Conservation (phyloP, 768 basidiomycete species). For the Trametes meyenii region DNA sequence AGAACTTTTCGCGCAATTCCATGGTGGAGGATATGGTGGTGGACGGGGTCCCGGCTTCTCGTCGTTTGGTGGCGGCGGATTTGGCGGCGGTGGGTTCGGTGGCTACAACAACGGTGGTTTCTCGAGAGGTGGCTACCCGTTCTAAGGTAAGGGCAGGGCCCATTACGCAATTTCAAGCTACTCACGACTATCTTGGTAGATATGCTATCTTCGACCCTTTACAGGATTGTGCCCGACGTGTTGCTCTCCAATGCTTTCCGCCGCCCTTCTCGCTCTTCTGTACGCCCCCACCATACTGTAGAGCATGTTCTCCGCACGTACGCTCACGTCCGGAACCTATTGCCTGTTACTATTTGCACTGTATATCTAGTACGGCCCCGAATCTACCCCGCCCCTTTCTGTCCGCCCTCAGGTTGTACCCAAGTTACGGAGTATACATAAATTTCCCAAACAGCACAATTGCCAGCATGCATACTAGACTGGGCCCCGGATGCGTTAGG, state of each 20-base stretch:
- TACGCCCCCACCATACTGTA: constrained; percentile 13
- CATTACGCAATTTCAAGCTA: not conserved
- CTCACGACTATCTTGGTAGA: too few relatives aligned
- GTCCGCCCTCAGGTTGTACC: too few relatives aligned
- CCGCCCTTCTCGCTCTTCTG: not conserved
- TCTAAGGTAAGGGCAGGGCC: not conserved
- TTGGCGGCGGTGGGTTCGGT: constrained; percentile 12
- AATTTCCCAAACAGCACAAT: too few relatives aligned
- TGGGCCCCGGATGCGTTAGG: too few relatives aligned
- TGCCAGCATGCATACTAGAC: not conserved
- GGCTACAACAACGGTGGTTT: not conserved
- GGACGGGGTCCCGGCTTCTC: constrained; percentile 34
- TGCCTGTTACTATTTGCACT: constrained; percentile 11
- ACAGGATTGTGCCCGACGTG: not conserved
- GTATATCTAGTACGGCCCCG: constrained; percentile 17
- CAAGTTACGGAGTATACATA: too few relatives aligned
- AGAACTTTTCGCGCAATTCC: constrained; percentile 67
- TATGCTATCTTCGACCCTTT: not conserved
- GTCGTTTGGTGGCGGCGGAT: constrained; percentile 24
- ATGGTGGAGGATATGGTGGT: constrained; percentile 40
- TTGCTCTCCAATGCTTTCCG: not conserved
- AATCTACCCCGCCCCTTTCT: not conserved
- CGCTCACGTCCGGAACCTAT: not conserved
- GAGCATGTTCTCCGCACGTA: constrained; percentile 12
- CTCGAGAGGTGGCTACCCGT: constrained; percentile 14